Evolutionary conservation across 2,329 filamentous ascomycete genomes (phyloP), one percentile per base, ranked within the genome.

Genomic region (Ophiostoma pallidulum): DNA sequence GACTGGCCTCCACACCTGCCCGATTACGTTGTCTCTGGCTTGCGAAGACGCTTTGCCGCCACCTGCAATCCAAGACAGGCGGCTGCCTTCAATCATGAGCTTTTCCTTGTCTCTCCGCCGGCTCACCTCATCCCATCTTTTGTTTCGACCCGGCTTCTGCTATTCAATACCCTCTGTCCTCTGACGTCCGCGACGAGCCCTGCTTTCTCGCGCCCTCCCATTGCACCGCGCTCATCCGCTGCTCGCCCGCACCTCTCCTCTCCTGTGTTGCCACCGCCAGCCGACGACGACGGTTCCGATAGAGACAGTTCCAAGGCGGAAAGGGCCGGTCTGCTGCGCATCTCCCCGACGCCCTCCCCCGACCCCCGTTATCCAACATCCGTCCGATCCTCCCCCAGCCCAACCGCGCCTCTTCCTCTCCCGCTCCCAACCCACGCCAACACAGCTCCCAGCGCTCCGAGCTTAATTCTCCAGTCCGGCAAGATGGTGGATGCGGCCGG

Each of bases 401-500:
- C 14, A 16, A 24, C 19, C 19, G 22, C 18, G 41, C 12, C 13
- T 36, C 33, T 9, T 18, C 31, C 48, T 33, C 18, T 4, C 42
- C 26, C 16, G 8, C 36, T 33, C 20, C 26, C 2, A 26, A 29
- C n/a, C 41, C 14, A 3, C 37, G 22, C 8, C 26, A 41, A 35
- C 29, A 16, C 38, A 26, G 19, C 40, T 3, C 3, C 28, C 19
- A 18, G 16, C 20, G 29, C 22, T n/a, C n/a, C n/a, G n/a, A n/a
- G n/a, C n/a, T n/a, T n/a, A n/a, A 28, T 28, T 28, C 24, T 6
- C 6, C 18, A 28, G 26, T 24, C 26, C 20, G 22, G 12, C 48
- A 52, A 46, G 47, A 91, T 90, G 86, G 80, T 84, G 63, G 85
- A 90, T 65, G 72, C 80, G 63, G 79, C 78, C 58, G 53, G 43